A percentile compares a stretch with the other conserved stretches of the same genome.
phyloP scores from a whole-genome alignment of 1,284 basidiomycete genomes.

The Microbotryomycetes sp. region DNA sequence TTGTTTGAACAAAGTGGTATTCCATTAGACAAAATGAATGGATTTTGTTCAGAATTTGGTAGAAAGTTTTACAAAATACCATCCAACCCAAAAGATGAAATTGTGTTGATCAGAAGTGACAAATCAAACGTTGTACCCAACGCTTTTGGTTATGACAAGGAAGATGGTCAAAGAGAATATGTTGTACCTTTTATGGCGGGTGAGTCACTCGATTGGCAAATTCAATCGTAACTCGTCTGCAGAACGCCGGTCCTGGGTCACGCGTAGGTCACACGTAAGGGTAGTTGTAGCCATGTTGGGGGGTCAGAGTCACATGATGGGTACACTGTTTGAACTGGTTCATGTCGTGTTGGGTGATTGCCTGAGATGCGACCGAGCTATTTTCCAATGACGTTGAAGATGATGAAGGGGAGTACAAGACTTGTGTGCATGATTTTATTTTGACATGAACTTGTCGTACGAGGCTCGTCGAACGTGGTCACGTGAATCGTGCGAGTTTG shows the following conservation, averaged over 20 bases:
- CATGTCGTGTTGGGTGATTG: no score
- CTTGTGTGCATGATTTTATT: no score
- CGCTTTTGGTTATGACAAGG: slow-evolving; percentile 47
- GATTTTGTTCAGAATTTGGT: slow-evolving; percentile 70
- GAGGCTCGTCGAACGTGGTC: background rate
- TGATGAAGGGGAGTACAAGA: no score
- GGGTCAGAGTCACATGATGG: no score
- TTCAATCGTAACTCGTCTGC: slow-evolving; percentile 40
- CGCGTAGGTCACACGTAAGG: no score
- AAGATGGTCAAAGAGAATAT: slow-evolving; percentile 46
- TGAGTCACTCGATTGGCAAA: slow-evolving; percentile 72
- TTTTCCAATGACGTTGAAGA: no score
- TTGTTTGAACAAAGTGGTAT: slow-evolving; percentile 60
- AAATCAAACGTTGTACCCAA: slow-evolving; percentile 49
- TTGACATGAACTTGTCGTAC: no score
- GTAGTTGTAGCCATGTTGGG: no score
- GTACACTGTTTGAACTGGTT: no score
- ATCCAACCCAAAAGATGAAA: slow-evolving; percentile 40
- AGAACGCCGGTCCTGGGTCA: background rate
- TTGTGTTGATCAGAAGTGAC: slow-evolving; percentile 45
- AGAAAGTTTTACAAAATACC: slow-evolving; percentile 66
- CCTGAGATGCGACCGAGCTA: no score
- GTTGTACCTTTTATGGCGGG: slow-evolving; percentile 92
- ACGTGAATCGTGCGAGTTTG: no score
- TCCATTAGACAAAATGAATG: slow-evolving; percentile 69